phyloP scores from a whole-genome alignment of 352 stramenopile species.

The Phytophthora capsici region DNA sequence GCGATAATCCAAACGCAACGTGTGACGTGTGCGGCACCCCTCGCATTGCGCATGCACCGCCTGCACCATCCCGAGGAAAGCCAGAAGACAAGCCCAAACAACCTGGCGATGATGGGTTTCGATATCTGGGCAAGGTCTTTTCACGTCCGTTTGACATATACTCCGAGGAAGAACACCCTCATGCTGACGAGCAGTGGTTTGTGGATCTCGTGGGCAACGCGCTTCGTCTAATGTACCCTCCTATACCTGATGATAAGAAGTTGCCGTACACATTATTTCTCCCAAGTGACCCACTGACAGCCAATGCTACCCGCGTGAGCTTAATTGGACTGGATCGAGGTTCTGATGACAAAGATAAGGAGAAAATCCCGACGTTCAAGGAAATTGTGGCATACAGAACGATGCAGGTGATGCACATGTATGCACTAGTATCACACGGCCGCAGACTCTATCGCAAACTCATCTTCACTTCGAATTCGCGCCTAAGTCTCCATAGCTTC shows the following conservation, averaged over 20 bases:
- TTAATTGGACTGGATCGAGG: conserved; percentile 75
- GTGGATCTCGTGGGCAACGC: conserved; percentile 70
- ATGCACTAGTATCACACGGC: conserved; percentile 97
- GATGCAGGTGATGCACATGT: conserved; percentile 95
- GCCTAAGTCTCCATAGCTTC: conserved; percentile 94
- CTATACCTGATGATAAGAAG: conserved; percentile 83
- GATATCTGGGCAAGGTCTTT: conserved; percentile 65
- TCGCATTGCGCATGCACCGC: conserved; percentile 32
- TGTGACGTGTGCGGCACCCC: conserved; percentile 84
- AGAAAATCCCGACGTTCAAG: conserved; percentile 94
- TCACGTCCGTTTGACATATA: conserved; percentile 84
- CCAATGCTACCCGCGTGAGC: conserved; percentile 53
- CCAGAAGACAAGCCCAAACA: conserved; percentile 36
- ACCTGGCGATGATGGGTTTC: conserved; percentile 51
- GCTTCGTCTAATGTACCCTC: conserved; percentile 72
- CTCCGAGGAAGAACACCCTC: conserved; percentile 72
- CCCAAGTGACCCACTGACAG: conserved; percentile 51
- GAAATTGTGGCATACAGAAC: conserved; percentile 96
- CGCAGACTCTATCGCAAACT: conserved; percentile 96
- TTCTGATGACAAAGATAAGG: conserved; percentile 76
- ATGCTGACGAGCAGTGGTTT: conserved; percentile 76
- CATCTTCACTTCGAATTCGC: conserved; percentile 97
- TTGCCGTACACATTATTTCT: conserved; percentile 81
- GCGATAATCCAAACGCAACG: conserved; percentile 74
- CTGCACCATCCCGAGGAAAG: conserved; percentile 17